phyloP scores from a whole-genome alignment of 106 monocot genomes.

The Vanilla planifolia region DNA sequence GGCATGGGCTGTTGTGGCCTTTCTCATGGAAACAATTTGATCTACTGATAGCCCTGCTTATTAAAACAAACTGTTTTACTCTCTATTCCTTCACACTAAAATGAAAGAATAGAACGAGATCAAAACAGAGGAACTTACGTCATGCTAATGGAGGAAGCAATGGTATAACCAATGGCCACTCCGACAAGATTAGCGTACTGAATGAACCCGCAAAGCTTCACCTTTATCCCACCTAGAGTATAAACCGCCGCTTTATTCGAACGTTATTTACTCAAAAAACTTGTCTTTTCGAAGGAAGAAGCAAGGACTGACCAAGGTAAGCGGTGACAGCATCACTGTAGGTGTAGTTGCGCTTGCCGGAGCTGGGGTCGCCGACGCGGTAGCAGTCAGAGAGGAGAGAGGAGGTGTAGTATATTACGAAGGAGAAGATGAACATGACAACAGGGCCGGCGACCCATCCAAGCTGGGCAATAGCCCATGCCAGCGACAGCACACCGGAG shows the following conservation, averaged over 20 bases:
- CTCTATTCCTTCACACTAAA: too few species aligned
- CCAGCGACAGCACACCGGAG: conserved; percentile 59
- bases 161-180: conserved; percentile 65
- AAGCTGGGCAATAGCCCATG: conserved; percentile 63
- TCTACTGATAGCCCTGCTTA: conserved; percentile 40
- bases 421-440: conserved; percentile 48
- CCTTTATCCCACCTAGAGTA: conserved; percentile 41
- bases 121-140: conserved; percentile 20
- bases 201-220: conserved; percentile 51
- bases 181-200: conserved; percentile 59
- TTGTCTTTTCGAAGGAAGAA: not conserved
- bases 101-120: not conserved
- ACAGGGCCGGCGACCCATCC: conserved; percentile 60
- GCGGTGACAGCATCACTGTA: conserved; percentile 56
- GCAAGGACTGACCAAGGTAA: conserved; percentile 33
- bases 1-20: conserved; percentile 31
- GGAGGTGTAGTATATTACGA: conserved; percentile 58
- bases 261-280: too few species aligned
- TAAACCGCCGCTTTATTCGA: not conserved
- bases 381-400: conserved; percentile 62
- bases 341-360: conserved; percentile 64
- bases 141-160: conserved; percentile 77
- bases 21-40: conserved; percentile 60
- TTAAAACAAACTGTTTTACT: too few species aligned
- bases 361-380: conserved; percentile 33